These are phyloP conservation scores for Corymbia maculata DNA, from an alignment of 345 rosid genomes.

Conservation along the genomic window DNA sequence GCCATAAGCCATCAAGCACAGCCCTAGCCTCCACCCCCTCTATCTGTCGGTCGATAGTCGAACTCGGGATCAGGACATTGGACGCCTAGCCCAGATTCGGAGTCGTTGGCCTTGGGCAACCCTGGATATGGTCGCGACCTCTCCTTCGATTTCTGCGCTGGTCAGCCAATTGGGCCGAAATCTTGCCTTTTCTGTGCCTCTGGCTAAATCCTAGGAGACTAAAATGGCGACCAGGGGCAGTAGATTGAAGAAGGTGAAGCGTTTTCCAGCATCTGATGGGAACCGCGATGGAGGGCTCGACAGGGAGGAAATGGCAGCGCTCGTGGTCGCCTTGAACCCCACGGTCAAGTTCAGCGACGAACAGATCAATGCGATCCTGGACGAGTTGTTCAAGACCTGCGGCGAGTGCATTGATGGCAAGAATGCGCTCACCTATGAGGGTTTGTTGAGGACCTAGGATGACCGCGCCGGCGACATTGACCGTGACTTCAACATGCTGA, in stretches of 20 bases:
- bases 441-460: conserved; percentile 82
- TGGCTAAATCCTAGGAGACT: neutral
- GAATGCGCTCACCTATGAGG: conserved; percentile 76
- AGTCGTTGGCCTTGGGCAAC: neutral
- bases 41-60: neutral
- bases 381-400: conserved; percentile 85
- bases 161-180: neutral
- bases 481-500: conserved; percentile 86
- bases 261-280: conserved; percentile 76
- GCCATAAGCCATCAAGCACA: neutral
- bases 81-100: neutral
- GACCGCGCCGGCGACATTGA: conserved; percentile 97
- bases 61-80: neutral
- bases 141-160: neutral
- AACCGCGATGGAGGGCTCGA: conserved; percentile 85
- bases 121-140: neutral
- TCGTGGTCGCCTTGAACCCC: conserved; percentile 90
- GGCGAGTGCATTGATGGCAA: conserved; percentile 75
- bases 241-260: conserved; percentile 87
- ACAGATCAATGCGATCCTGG: conserved; percentile 88
- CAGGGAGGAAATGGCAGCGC: conserved; percentile 83
- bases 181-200: neutral
- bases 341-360: conserved; percentile 92
- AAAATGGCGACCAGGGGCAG: conserved; percentile 77
- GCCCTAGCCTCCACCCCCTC: neutral